These are phyloP conservation scores for Flueggea neowawraea DNA, from an alignment of 441 rosid species.

Conservation along the genomic window DNA sequence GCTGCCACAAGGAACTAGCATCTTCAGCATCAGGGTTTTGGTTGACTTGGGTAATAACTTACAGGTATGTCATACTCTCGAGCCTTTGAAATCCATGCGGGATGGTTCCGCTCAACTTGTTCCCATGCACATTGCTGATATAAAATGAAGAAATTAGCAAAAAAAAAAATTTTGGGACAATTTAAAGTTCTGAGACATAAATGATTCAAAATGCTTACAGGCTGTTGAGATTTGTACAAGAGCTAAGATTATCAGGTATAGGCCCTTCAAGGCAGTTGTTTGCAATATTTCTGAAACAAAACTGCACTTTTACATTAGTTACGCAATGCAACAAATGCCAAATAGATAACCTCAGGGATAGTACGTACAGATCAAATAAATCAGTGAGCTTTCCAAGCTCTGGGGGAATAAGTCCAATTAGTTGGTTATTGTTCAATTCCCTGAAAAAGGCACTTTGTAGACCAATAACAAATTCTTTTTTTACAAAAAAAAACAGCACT, in stretches of 20 bases:
- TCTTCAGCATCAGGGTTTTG: too few species aligned
- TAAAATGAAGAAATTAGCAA: conserved; percentile 11
- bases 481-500: too few species aligned
- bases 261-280: conserved; percentile 79
- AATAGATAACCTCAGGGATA: conserved; percentile 7
- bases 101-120: conserved; percentile 72
- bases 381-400: conserved; percentile 97
- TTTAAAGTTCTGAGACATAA: not conserved
- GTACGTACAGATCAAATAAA: conserved; percentile 81
- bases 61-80: conserved; percentile 91
- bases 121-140: conserved; percentile 78
- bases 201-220: conserved; percentile 44
- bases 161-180: not conserved
- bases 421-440: conserved; percentile 82
- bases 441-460: conserved; percentile 29
- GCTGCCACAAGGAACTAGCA: too few species aligned
- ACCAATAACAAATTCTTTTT: too few species aligned
- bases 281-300: conserved; percentile 66
- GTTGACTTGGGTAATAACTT: conserved; percentile 21
- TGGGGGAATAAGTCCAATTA: conserved; percentile 69
- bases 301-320: conserved; percentile 8
- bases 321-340: not conserved
- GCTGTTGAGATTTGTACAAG: conserved; percentile 87
- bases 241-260: conserved; percentile 81
- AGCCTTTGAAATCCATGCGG: conserved; percentile 77